These are phyloP conservation scores for Neoboletus brunneissimus DNA, from an alignment of 768 basidiomycete species.

Conservation along the genomic window DNA sequence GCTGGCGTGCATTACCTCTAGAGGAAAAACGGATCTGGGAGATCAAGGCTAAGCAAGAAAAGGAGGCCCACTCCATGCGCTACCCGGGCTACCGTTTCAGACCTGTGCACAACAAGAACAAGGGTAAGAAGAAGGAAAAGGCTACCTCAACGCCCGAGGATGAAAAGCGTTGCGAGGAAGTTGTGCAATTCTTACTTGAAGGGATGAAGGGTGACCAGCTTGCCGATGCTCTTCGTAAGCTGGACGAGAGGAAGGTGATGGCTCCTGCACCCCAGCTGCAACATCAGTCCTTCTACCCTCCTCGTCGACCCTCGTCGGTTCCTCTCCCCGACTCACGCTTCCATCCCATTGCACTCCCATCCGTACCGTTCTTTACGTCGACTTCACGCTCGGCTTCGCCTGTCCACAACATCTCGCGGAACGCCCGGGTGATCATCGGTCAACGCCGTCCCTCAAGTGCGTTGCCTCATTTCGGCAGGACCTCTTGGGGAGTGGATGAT, in stretches of 20 bases:
- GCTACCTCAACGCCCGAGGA: conserved; percentile 19
- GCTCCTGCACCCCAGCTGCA: neutral
- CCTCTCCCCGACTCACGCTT: conserved; percentile 48
- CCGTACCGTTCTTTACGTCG: conserved; percentile 39
- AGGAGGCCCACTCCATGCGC: conserved; percentile 64
- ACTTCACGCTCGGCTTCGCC: conserved; percentile 46
- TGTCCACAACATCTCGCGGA: conserved; percentile 43
- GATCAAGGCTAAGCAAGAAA: conserved; percentile 65
- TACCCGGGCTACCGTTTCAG: conserved; percentile 64
- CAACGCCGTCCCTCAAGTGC: conserved; percentile 52
- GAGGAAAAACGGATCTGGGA: conserved; percentile 76
- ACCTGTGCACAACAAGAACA: conserved; percentile 46
- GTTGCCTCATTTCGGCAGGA: conserved; percentile 34
- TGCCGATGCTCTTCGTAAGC: conserved; percentile 53
- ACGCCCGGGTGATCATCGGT: conserved; percentile 40
- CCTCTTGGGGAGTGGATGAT: conserved; percentile 28
- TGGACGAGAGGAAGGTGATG: conserved; percentile 36
- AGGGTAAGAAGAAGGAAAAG: conserved; percentile 40
- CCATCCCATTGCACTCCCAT: conserved; percentile 44
- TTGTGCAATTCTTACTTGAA: conserved; percentile 60
- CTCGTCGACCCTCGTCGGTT: conserved; percentile 60
- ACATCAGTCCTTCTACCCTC: conserved; percentile 31
- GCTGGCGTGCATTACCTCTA: conserved; percentile 67
- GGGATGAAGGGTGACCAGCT: conserved; percentile 72
- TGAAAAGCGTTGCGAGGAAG: conserved; percentile 44